Evolutionary conservation across 2,329 filamentous ascomycete genomes (phyloP), one percentile per base, ranked within the genome.

Genomic region (Phialocephala subalpina): DNA sequence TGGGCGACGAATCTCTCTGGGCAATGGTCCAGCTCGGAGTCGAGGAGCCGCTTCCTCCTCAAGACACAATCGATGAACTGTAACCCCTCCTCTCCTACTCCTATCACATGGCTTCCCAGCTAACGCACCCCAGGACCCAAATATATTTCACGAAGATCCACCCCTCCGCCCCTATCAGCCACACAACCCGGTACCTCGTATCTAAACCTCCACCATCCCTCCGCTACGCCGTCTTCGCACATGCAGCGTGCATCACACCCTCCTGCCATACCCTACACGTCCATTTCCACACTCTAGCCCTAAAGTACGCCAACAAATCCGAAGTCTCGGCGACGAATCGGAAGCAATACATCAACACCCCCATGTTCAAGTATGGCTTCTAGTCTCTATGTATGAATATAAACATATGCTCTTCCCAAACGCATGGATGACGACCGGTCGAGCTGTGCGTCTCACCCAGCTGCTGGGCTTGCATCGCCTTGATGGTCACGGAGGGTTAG

Each of bases 391-490:
- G 1, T 97, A 97, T 73, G 95, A 98, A 78, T 97, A 97, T 82
- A 97, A 94, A 80, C 91, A 91, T 84, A 97, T 97, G 91, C 95
- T 93, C 78, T 97, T 97, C 73, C 94, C 95, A 0, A 84, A 94
- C 69, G 94, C 94, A 0, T 98, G 95, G 95, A 87, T 97, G 80
- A 97, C 92, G 70, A 90, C 92, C 1, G 94, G 94, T n/a, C 85
- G 92, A 68, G 90, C 90, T 6, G 87, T 90, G 9, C 86, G 94
- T 53, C 79, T 97, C 56, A 86, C 87, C 52, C 90, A 97, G 74
- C 97, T 97, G 94, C 92, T 97, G 80, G 93, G 94, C 3, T 80
- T 97, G 47, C 92, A 97, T 78, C 88, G 94, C 63, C 78, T 97
- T 57, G 95, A 97, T 74, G 92, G 93, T 7, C n/a, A 20, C 3